Evolutionary conservation across 2,329 filamentous ascomycete genomes (phyloP).

Genomic region (Fusarium sambucinum): DNA sequence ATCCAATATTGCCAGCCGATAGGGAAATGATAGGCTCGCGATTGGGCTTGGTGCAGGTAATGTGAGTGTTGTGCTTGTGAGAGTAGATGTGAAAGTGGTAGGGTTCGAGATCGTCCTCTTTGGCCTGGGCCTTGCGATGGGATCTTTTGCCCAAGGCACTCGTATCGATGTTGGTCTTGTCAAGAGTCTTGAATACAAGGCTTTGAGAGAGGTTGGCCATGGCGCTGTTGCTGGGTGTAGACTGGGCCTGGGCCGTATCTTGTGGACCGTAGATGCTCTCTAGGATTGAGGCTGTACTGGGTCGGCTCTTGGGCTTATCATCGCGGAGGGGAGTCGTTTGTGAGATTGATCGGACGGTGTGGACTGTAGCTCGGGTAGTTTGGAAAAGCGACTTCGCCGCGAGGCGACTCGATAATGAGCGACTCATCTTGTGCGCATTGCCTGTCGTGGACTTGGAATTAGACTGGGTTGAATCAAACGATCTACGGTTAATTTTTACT

Average conservation of each 20-base stretch:
- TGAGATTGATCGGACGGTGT: constrained; percentile 54
- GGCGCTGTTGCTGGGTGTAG: constrained; percentile 44
- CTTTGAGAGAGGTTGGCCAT: constrained; percentile 55
- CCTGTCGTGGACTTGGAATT: constrained; percentile 34
- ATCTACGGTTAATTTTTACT: constrained; percentile 48
- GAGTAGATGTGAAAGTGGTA: constrained; percentile 90
- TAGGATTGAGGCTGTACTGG: constrained; percentile 50
- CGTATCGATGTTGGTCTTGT: constrained; percentile 52
- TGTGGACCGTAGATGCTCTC: constrained; percentile 52
- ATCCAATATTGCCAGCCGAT: constrained; percentile 90
- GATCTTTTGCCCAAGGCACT: constrained; percentile 47
- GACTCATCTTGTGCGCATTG: constrained; percentile 59
- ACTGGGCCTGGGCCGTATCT: constrained; percentile 30
- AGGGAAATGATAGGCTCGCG: constrained; percentile 82
- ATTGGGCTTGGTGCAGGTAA: constrained; percentile 88
- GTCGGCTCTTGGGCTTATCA: constrained; percentile 45
- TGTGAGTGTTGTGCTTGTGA: constrained; percentile 94
- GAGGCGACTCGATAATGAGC: constrained; percentile 57
- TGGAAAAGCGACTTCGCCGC: constrained; percentile 56
- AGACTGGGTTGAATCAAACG: constrained; percentile 25
- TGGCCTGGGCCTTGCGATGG: constrained; percentile 41
- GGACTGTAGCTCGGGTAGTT: constrained; percentile 39
- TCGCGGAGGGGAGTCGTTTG: constrained; percentile 52
- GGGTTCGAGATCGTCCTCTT: constrained; percentile 65
- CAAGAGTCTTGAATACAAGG: constrained; percentile 56